Percentiles rank a stretch among this genome's conserved stretches.
Conservation (phyloP, 139 green algal species). For the Chlamydomonas sp. region DNA sequence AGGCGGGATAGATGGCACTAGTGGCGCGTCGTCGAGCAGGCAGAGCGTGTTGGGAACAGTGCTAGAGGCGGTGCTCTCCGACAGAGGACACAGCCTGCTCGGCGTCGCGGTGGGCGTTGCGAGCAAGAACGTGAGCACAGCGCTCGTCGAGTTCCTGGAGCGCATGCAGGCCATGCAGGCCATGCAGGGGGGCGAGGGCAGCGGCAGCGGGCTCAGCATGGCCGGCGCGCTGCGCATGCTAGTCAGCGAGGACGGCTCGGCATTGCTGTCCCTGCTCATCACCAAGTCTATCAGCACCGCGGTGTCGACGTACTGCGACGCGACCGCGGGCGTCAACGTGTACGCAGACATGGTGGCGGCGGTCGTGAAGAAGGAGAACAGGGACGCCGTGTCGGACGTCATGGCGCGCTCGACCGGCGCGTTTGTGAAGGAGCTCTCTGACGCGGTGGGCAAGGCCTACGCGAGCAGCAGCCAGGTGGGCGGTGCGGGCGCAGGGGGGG, state of each 20-base stretch:
- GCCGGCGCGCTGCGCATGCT: conserved; percentile 22
- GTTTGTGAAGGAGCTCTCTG: conserved; percentile 24
- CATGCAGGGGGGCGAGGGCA: no score
- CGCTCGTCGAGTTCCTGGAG: conserved; percentile 35
- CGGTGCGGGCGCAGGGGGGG: not conserved
- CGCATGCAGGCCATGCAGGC: no score
- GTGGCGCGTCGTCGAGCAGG: not conserved
- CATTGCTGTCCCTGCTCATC: conserved; percentile 31
- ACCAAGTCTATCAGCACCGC: conserved; percentile 33
- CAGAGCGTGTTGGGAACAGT: conserved; percentile 21
- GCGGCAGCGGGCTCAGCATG: not conserved
- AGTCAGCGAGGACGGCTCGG: conserved; percentile 28
- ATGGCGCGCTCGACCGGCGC: conserved; percentile 24
- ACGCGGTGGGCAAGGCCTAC: conserved; percentile 17
- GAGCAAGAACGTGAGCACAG: conserved; percentile 26
- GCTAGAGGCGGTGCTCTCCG: conserved; percentile 33
- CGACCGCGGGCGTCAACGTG: conserved; percentile 19
- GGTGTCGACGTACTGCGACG: conserved; percentile 32
- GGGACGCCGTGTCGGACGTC: conserved; percentile 30
- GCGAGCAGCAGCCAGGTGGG: conserved; percentile 7
- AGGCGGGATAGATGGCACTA: not conserved
- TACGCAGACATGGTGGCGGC: conserved; percentile 35
- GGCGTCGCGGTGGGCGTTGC: conserved; percentile 34
- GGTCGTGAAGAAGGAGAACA: conserved; percentile 24
- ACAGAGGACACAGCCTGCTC: conserved; percentile 25